Evolutionary conservation across 2,329 filamentous ascomycete genomes (phyloP), one percentile per base, ranked within the genome.

Genomic region (Cladosporium sp.): DNA sequence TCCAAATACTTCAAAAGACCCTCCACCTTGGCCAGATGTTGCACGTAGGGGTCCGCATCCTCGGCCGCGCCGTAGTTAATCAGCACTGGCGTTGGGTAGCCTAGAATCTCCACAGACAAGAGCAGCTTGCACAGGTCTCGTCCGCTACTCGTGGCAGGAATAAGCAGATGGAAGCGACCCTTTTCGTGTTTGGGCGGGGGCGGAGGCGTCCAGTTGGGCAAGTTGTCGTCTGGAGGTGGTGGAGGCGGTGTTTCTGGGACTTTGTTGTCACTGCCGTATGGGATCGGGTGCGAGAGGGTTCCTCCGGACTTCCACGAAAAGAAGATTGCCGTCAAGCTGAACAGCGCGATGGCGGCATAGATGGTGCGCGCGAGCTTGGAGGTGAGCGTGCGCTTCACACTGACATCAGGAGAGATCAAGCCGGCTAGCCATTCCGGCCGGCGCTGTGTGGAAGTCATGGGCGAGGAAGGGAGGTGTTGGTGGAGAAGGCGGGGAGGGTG

Each of bases 71-170:
- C 64, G 58, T 75, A 75, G 40, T 73, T 72, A 53, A 82, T 67
- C 25, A 80, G 60, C 1, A 76, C 79, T 6, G 79, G 77, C 12
- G 78, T 74, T 8, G 80, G 80, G 48, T 81, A 83, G 52, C 77
- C 73, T 33, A 82, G 67, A n/a, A 82, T 70, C 64, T 79, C 78
- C 1, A 78, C 74, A 1, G 78, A 80, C 11, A 80, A 66, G 11
- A 81, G 59, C 1, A 78, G 76, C 56, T 78, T 78, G 68, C 80
- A 83, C 35, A 82, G 70, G n/a, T 73, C 70, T 15, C 70, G 57
- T 30, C 72, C 75, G 36, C 70, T 69, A n/a, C 68, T 66, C 32
- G 69, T 68, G 5, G 75, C 71, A 5, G 76, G 74, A 41, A 83
- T 69, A 22, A 83, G 62, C 32, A 83, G 71, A 60, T 83, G 79